Evolutionary conservation across 2,329 filamentous ascomycete genomes (phyloP).

Genomic region (Alternaria novae-zelandiae): DNA sequence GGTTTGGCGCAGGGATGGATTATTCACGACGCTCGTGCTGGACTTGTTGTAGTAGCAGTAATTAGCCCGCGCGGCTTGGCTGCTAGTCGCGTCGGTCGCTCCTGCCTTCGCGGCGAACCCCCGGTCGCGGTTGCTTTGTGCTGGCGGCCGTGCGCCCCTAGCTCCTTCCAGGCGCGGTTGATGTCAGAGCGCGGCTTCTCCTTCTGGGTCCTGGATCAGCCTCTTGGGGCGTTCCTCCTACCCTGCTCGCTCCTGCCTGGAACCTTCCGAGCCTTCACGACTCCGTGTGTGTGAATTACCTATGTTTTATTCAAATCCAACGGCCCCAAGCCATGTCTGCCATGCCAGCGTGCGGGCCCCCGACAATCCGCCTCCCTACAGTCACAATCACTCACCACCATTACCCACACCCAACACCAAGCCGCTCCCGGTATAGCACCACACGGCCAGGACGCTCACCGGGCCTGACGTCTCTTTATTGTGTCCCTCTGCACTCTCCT

Average conservation of each 20-base stretch:
- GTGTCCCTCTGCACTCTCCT: constrained; percentile 21
- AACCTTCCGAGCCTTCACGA: constrained; percentile 47
- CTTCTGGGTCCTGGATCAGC: constrained; percentile 51
- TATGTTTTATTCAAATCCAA: constrained; percentile 48
- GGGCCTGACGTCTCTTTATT: constrained; percentile 24
- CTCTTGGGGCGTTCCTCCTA: constrained; percentile 40
- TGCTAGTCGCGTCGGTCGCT: constrained; percentile 10
- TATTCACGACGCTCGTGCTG: constrained; percentile 10
- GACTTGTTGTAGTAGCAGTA: not conserved
- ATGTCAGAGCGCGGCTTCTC: constrained; percentile 47
- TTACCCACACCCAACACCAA: constrained; percentile 16
- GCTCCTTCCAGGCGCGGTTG: constrained; percentile 39
- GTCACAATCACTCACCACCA: constrained; percentile 10
- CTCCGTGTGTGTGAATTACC: constrained; percentile 46
- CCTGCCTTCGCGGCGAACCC: constrained; percentile 9
- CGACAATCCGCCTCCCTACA: constrained; percentile 29
- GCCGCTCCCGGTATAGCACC: constrained; percentile 21
- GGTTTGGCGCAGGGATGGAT: constrained; percentile 13
- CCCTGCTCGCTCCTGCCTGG: constrained; percentile 38
- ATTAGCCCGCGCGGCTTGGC: constrained; percentile 12
- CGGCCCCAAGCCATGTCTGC: constrained; percentile 47
- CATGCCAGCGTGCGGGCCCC: constrained; percentile 37
- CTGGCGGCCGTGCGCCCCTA: constrained; percentile 25
- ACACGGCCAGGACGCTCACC: constrained; percentile 5
- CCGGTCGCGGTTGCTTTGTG: constrained; percentile 30